Evolutionary conservation across 1,139 yeast genomes (phyloP), one percentile per base, ranked within the genome.

Genomic region (Taphrina deformans): DNA sequence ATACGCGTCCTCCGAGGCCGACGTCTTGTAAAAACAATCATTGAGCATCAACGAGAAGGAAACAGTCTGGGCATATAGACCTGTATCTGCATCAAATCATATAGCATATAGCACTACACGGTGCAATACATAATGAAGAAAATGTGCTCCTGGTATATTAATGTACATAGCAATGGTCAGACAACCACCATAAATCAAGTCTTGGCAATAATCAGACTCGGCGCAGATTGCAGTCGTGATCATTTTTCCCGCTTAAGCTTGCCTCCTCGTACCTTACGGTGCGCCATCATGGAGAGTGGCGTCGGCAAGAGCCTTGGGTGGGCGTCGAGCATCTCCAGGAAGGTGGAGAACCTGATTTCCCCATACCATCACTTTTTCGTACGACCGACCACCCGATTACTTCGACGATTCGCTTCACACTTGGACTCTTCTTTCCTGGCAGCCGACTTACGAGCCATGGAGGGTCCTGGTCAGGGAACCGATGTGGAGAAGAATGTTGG

Each of bases 1-100:
- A 2, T 77, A 87, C 1, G 35, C 35, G 9, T 6, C 53, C 5
- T 27, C 53, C 7, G 53, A 48, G 10, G 14, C 41, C n/a, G 41
- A 38, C 3, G 41, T 38, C 41, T 38, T 2, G 18, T 12, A 4
- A 38, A 31, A n/a, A 6, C 41, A n/a, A 38, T n/a, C 12, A 12
- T 38, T n/a, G 18, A 2, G 41, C 41, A 38, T 38, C 18, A 12
- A 38, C 18, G 41, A 38, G n/a, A n/a, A n/a, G n/a, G n/a, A 6
- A 29, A 29, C 6, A 29, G 33, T 29, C 9, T 16, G 44, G 14
- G 44, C 16, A 38, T 16, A 38, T 14, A 38, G n/a, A 14, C 6
- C 6, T 29, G 44, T 16, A 38, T 38, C 44, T 38, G 44, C 44
- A 38, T 38, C 44, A 38, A n/a, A 38, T 12, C 33, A 29, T 29